These are phyloP conservation scores for Coniella lustricola DNA, from an alignment of 2,329 filamentous ascomycete genomes.

Conservation along the genomic window DNA sequence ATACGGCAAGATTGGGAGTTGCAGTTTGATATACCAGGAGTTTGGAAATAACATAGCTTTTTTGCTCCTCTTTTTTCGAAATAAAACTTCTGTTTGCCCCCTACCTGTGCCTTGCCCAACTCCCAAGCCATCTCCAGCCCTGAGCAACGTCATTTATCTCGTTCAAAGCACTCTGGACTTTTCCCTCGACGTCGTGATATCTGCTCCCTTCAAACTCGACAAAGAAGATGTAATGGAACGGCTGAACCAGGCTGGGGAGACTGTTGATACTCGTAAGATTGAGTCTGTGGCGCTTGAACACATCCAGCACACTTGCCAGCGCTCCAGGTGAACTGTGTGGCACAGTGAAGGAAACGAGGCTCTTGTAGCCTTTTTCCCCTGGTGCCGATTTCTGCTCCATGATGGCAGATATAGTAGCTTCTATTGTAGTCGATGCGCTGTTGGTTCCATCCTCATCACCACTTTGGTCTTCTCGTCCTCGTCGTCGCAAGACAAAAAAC, in stretches of 20 bases:
- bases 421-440: no score
- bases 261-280: constrained; percentile 91
- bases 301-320: constrained; percentile 69
- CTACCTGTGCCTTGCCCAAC: constrained; percentile 45
- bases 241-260: constrained; percentile 63
- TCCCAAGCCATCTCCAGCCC: constrained; percentile 62
- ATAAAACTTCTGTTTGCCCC: neutral
- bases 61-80: neutral
- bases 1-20: no score
- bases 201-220: constrained; percentile 73
- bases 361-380: constrained; percentile 46
- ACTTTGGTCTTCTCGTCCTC: neutral
- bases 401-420: no score
- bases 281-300: constrained; percentile 65
- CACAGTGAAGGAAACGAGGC: constrained; percentile 76
- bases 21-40: no score
- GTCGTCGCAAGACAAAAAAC: constrained; percentile 59
- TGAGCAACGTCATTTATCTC: constrained; percentile 52
- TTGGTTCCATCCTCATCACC: neutral
- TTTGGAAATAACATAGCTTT: neutral
- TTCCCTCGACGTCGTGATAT: constrained; percentile 43
- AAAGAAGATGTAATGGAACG: constrained; percentile 93
- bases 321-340: constrained; percentile 73
- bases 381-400: neutral
- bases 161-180: constrained; percentile 54